A percentile compares a stretch with the other conserved stretches of the same genome.
phyloP scores from a whole-genome alignment of 495 filamentous ascomycete genomes.

The Lentithecium fluviatile region DNA sequence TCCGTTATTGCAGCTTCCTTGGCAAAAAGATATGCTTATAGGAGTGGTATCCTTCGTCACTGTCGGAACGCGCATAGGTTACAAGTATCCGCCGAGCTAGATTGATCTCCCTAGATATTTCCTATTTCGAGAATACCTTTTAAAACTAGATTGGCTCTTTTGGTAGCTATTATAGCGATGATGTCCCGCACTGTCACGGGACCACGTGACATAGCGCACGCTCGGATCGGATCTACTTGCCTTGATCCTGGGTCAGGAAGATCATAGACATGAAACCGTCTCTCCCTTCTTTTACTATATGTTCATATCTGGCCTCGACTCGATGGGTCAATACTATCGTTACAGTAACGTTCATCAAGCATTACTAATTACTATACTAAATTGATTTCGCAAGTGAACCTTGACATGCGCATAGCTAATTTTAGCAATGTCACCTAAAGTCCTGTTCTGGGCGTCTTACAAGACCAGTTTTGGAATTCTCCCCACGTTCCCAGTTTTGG shows the following conservation, averaged over 20 bases:
- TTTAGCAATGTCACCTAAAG: constrained; percentile 12
- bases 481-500: constrained; percentile 10
- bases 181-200: background rate
- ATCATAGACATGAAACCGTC: too few relatives aligned
- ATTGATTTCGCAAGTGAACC: too few relatives aligned
- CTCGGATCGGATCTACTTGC: too few relatives aligned
- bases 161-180: constrained; percentile 5
- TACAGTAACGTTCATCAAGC: too few relatives aligned
- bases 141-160: constrained; percentile 11
- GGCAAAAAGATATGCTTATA: constrained; percentile 10
- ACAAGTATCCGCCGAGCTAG: constrained; percentile 14
- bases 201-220: too few relatives aligned
- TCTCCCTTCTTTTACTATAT: too few relatives aligned
- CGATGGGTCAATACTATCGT: too few relatives aligned
- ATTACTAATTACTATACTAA: too few relatives aligned
- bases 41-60: constrained; percentile 5
- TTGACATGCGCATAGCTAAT: too few relatives aligned
- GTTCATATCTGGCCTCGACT: too few relatives aligned
- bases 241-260: too few relatives aligned
- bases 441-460: constrained; percentile 8
- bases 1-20: constrained; percentile 10
- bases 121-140: constrained; percentile 4
- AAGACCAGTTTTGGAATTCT: constrained; percentile 20
- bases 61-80: constrained; percentile 11
- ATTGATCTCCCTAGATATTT: constrained; percentile 14